These are phyloP conservation scores for Geoglossum cookeanum DNA, from an alignment of 2,329 filamentous ascomycete genomes.

Conservation along the genomic window DNA sequence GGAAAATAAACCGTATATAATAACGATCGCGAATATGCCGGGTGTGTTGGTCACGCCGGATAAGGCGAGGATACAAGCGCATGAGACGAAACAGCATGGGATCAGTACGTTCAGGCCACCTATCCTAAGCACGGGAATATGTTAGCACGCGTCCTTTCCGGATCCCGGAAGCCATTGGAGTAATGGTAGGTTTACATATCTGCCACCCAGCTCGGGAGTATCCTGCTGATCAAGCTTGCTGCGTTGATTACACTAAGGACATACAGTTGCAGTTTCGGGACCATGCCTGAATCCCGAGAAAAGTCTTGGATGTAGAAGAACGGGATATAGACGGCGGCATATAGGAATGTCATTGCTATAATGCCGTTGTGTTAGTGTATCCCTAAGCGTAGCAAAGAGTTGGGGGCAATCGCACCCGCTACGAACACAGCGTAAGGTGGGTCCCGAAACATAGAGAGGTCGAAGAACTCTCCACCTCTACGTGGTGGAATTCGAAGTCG, in stretches of 20 bases:
- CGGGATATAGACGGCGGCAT: constrained; percentile 27
- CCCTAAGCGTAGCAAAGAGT: constrained; percentile 19
- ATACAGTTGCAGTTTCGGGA: constrained; percentile 26
- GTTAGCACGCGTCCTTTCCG: neutral
- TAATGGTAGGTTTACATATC: constrained; percentile 6
- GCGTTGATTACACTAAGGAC: constrained; percentile 33
- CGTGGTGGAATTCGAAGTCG: constrained; percentile 13
- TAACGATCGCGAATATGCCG: constrained; percentile 24
- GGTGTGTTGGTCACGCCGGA: constrained; percentile 19
- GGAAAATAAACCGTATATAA: constrained; percentile 29
- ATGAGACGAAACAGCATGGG: constrained; percentile 19
- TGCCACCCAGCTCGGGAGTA: constrained; percentile 28
- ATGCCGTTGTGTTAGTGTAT: neutral
- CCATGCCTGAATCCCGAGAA: constrained; percentile 20
- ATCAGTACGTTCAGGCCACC: constrained; percentile 25
- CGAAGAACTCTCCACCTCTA: constrained; percentile 6
- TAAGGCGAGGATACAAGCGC: constrained; percentile 26
- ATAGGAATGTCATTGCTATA: constrained; percentile 16
- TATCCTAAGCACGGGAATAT: constrained; percentile 9
- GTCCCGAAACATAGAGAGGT: neutral
- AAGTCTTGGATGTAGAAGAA: constrained; percentile 25
- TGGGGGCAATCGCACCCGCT: neutral
- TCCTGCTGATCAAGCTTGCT: constrained; percentile 29
- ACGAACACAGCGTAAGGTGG: neutral
- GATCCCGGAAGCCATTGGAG: neutral